Evolutionary conservation across 75 land plant species (phyloP).

Genomic region (Adiantum capillusveneris): DNA sequence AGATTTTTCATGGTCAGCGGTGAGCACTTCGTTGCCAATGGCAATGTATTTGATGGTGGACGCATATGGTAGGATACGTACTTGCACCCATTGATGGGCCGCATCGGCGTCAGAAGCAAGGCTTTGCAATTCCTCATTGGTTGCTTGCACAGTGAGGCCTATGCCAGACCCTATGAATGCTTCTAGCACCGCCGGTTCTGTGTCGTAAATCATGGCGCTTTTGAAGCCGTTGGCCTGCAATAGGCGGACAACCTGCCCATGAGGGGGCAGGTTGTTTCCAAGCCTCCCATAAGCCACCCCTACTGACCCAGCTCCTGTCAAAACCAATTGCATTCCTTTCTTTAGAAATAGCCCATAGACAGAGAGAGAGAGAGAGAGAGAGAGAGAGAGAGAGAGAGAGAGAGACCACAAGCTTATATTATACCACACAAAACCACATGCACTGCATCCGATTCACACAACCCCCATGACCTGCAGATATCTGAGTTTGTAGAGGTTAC

Average conservation of each 20-base stretch:
- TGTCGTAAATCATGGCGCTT: slow-evolving; percentile 9
- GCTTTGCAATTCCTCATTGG: slow-evolving; percentile 6
- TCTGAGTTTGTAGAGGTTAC: no score
- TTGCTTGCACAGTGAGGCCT: slow-evolving; percentile 9
- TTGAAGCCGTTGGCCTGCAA: slow-evolving; percentile 9
- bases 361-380: no score
- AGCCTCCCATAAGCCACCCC: slow-evolving; percentile 30
- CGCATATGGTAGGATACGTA: slow-evolving; percentile 3
- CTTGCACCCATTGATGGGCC: slow-evolving; percentile 14
- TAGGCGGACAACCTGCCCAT: slow-evolving; percentile 12
- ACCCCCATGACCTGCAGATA: no score
- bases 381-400: no score
- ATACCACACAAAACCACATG: no score
- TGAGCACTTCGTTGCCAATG: slow-evolving; percentile 32
- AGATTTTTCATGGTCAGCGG: background rate
- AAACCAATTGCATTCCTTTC: no score
- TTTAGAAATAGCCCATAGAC: no score
- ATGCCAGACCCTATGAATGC: slow-evolving; percentile 25
- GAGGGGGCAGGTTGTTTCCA: slow-evolving; percentile 18
- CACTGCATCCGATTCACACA: no score
- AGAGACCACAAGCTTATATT: no score
- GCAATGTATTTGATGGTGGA: slow-evolving; percentile 26
- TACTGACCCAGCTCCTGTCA: slow-evolving; percentile 15
- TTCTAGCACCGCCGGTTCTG: slow-evolving; percentile 4
- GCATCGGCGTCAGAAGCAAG: background rate